Conservation (phyloP, 2,329 filamentous ascomycete species). For the Pseudogymnoascus verrucosus region DNA sequence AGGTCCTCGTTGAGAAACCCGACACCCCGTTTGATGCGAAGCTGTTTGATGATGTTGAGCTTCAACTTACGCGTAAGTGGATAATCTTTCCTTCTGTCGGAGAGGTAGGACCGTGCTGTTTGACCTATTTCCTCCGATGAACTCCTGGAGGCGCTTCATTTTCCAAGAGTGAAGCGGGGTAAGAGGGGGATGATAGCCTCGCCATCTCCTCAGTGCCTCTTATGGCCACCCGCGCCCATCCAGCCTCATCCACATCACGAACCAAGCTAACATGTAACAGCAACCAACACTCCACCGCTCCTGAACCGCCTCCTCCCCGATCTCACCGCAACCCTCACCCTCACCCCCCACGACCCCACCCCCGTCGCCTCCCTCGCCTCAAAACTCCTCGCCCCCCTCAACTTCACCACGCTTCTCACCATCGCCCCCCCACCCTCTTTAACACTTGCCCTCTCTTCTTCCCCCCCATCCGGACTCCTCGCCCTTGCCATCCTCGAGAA, state of each 20-base stretch:
- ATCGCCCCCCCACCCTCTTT: conserved; percentile 45
- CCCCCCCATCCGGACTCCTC: conserved; percentile 49
- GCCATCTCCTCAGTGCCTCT: not conserved
- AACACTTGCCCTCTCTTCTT: conserved; percentile 44
- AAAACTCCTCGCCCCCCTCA: conserved; percentile 47
- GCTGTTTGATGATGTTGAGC: conserved; percentile 51
- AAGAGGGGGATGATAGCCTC: not conserved
- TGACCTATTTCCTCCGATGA: not conserved
- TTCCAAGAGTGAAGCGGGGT: not conserved
- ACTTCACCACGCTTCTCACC: conserved; percentile 43
- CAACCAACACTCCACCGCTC: conserved; percentile 43
- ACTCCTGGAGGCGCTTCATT: not conserved
- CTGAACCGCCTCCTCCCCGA: conserved; percentile 46
- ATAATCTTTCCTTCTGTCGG: not conserved
- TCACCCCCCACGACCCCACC: conserved; percentile 40
- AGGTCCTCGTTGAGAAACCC: conserved; percentile 39
- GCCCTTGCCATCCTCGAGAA: conserved; percentile 50
- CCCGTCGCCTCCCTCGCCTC: conserved; percentile 45
- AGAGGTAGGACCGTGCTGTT: not conserved
- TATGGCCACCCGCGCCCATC: not conserved
- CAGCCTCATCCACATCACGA: not conserved
- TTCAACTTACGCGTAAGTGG: conserved; percentile 46
- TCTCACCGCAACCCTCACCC: conserved; percentile 44
- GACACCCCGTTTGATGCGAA: conserved; percentile 37
- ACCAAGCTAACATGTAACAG: conserved; percentile 26